These are phyloP conservation scores for Fraxinus dipetala DNA, from an alignment of 305 asterid species.

Conservation along the genomic window DNA sequence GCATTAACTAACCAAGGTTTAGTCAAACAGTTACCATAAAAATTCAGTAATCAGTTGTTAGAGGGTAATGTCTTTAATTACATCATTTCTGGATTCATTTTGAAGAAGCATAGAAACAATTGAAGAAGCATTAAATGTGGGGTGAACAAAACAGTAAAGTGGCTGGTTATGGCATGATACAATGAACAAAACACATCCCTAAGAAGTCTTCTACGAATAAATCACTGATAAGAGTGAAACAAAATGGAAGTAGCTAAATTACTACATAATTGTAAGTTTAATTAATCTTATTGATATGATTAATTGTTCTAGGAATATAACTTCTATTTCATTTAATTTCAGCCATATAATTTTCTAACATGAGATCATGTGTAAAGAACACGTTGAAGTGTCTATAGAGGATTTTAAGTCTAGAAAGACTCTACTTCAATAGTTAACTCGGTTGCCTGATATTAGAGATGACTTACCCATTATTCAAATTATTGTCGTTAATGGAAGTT, in stretches of 20 bases:
- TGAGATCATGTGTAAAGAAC: not conserved
- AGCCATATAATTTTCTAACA: not conserved
- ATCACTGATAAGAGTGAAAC: not conserved
- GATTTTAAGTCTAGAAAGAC: not conserved
- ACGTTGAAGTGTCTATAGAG: conserved; percentile 2
- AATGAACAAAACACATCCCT: not conserved
- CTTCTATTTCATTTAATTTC: not conserved
- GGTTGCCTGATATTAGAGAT: not conserved
- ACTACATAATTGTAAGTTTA: not conserved
- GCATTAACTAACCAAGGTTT: conserved; percentile 21
- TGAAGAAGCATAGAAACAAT: not conserved
- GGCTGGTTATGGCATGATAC: not conserved
- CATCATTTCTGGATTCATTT: not conserved
- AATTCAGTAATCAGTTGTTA: not conserved
- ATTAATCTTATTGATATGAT: not conserved
- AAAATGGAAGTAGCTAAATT: not conserved
- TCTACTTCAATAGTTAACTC: not conserved
- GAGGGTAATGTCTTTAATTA: not conserved
- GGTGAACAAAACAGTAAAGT: not conserved
- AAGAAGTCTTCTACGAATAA: not conserved
- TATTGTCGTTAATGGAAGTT: conserved; percentile 43
- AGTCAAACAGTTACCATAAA: not conserved
- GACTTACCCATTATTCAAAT: conserved; percentile 42
- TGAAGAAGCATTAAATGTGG: not conserved
- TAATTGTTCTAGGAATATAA: not conserved